Conservation (phyloP, 306 rosid genomes). For the Echinosophora koreensis region DNA sequence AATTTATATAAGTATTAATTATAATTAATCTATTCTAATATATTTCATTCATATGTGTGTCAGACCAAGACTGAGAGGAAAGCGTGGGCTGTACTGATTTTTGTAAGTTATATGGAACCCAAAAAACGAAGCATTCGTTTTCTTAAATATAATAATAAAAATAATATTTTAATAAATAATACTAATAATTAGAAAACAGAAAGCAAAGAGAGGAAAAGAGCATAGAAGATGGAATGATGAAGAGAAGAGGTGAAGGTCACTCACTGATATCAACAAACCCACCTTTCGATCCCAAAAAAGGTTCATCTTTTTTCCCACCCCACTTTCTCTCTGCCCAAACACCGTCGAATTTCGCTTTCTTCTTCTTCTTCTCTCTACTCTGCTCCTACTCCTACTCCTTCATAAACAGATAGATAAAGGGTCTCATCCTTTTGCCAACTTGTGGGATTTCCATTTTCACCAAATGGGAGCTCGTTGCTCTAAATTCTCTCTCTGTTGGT, state of each 20-base stretch:
- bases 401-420: not conserved
- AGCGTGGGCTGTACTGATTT: slow-evolving; percentile 42
- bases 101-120: not conserved
- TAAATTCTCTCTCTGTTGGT: slow-evolving; percentile 80
- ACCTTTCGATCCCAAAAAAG: slow-evolving; percentile 64
- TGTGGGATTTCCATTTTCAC: slow-evolving; percentile 44
- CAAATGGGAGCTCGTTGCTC: slow-evolving; percentile 99
- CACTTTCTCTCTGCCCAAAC: slow-evolving; percentile 69
- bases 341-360: slow-evolving; percentile 38
- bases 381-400: not conserved
- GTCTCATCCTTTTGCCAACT: slow-evolving; percentile 9
- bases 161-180: too few species aligned
- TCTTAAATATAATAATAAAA: too few species aligned
- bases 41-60: too few species aligned
- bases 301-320: slow-evolving; percentile 29
- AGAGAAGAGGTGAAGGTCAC: slow-evolving; percentile 43
- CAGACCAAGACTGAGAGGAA: slow-evolving; percentile 27
- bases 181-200: not conserved
- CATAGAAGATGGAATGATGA: slow-evolving; percentile 41
- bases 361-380: not conserved
- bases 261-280: slow-evolving; percentile 14
- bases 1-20: too few species aligned
- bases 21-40: too few species aligned
- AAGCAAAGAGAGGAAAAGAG: slow-evolving; percentile 25
- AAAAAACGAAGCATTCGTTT: not conserved